Base-by-base conservation (phyloP, 208 protist genomes). In the Crithidia sp. region DNA sequence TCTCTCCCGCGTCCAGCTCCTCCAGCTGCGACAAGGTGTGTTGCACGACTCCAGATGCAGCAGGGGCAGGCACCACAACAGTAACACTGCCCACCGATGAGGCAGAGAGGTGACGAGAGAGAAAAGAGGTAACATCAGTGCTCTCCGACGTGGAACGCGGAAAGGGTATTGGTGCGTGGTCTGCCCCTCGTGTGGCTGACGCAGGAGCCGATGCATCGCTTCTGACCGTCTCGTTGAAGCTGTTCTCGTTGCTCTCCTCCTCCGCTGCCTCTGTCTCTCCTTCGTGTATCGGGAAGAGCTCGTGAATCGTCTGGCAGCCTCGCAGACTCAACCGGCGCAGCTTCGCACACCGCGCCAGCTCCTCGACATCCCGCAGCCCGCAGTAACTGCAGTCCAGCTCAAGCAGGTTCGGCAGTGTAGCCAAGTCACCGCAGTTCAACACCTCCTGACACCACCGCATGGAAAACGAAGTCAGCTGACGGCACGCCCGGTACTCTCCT, bases 1-100 rank as follows among this genome's bases (percentile, higher is more conserved):
- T 74, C 58, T 74, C 68, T n/a, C 68, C 68, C 9, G 54, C n/a
- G 16, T 74, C 68, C 44, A 74, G 68, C 68, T 74, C 68, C 68
- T 66, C 68, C n/a, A 74, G 68, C 28, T 57, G 58, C 50, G 37
- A 45, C n/a, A 74, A 28, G 8, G 9, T 41, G 43, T 28, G 28
- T 1, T 28, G 28, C 28, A 28, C 28, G 28, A 0, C 28, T 28
- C 0, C 28, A 28, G 28, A 0, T 28, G 28, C 28, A 0, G 28
- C 28, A 1, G 28, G 28, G 28, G 28, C 28, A 28, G 67, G 13
- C 28, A 58, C 14, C 10, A 37, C 36, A 3, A 44, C 28, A 28
- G 28, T 1, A 28, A 28, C 28, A 28, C 28, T 28, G 28, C 28
- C 1, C 17, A 45, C 7, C 54, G 17, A 14, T 9, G 9, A 10